phyloP scores from a whole-genome alignment of 129 eudicot species.

The sunflower (Helianthus annuus) region DNA sequence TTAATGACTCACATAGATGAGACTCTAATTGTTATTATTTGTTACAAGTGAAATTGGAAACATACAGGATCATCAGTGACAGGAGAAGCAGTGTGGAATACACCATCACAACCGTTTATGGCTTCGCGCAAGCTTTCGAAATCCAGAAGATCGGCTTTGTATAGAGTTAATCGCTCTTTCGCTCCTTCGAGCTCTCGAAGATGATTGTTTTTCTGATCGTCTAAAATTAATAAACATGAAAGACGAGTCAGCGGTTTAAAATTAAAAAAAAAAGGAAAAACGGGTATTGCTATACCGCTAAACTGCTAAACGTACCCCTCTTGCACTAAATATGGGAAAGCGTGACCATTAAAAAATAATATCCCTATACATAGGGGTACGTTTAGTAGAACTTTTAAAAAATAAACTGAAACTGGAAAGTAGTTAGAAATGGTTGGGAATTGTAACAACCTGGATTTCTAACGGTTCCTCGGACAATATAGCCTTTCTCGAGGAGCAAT shows the following conservation, averaged over 20 bases:
- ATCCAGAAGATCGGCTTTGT: slow-evolving; percentile 95
- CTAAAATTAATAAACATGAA: slow-evolving; percentile 36
- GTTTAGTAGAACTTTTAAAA: no score
- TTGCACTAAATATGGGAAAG: no score
- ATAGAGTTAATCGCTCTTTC: slow-evolving; percentile 73
- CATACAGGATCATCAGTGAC: slow-evolving; percentile 94
- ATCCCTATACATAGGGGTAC: no score
- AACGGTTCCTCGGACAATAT: slow-evolving; percentile 82
- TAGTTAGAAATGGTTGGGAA: background rate
- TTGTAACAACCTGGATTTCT: slow-evolving; percentile 74
- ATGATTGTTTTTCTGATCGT: slow-evolving; percentile 83
- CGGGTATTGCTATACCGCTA: no score
- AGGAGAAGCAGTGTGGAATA: slow-evolving; percentile 97
- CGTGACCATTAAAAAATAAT: no score
- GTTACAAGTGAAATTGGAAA: background rate
- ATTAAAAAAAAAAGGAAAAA: no score
- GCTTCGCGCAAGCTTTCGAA: slow-evolving; percentile 81
- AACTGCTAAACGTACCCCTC: no score
- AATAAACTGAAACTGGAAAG: no score
- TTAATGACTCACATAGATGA: background rate
- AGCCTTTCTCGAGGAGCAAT: slow-evolving; percentile 77
- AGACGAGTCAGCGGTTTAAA: background rate
- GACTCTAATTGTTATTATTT: background rate
- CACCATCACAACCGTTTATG: slow-evolving; percentile 84
- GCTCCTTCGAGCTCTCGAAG: slow-evolving; percentile 91